Base-by-base conservation (phyloP, 352 stramenopile species). In the Aphanomyces stellatus region DNA sequence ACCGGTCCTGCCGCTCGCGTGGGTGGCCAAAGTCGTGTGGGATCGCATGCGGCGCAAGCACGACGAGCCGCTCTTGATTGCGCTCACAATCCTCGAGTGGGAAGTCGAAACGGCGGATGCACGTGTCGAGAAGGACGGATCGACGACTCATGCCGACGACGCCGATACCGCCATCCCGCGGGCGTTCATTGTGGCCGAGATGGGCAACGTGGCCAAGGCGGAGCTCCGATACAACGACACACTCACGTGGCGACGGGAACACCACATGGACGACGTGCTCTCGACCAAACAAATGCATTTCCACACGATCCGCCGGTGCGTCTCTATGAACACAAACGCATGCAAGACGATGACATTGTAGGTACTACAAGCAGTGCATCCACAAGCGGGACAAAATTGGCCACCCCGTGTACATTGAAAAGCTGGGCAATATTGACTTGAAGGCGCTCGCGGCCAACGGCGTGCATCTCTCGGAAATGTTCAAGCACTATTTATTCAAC, bases 341-440 rank as follows among this genome's bases (percentile, higher is more conserved):
- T 24, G 6, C 19, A 34, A n/a, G n/a, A n/a, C n/a, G 22, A 6
- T 42, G 3, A 49, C n/a, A 13, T n/a, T 65, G 17, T 64, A 92
- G 83, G 41, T 75, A 85, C 56, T 91, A 91, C 76, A 83, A 80
- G 25, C 85, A 93, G 53, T 89, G 71, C 65, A 67, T 91, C 4
- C 85, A 91, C 74, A 93, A 93, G 69, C 76, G 76, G 8, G 82
- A 91, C 76, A 90, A 89, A 53, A 69, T 89, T 0, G 83, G 83
- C 0, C 82, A 92, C 25, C 83, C 86, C 0, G 72, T 94, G 6
- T 95, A 91, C 73, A 85, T 86, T 37, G 80, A 94, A 64, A 90
- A 93, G 60, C 77, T 93, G 31, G 83, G 80, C 17, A 79, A 70
- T 8, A 93, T 95, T 68, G 89, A 94, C 71, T 85, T 95, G 2